Conservation (phyloP, 352 stramenopile genomes). For the Pythium rishiriense region DNA sequence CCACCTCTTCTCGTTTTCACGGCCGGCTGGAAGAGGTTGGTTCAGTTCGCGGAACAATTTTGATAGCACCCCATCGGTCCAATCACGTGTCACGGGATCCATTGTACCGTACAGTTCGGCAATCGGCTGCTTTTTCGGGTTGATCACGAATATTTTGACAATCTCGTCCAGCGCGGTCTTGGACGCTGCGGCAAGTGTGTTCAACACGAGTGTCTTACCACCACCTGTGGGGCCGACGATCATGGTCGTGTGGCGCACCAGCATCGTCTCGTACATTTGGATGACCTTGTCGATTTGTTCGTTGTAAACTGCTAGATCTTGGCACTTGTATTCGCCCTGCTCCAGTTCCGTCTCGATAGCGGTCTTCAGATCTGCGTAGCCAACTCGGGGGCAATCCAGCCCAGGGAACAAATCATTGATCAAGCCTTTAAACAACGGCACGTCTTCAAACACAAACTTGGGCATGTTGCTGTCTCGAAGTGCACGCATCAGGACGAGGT, state of each 20-base stretch:
- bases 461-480: constrained; percentile 96
- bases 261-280: constrained; percentile 97
- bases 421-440: constrained; percentile 93
- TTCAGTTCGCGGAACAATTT: constrained; percentile 95
- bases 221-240: constrained; percentile 94
- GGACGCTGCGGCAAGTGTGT: constrained; percentile 85
- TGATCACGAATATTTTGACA: constrained; percentile 94
- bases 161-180: constrained; percentile 86
- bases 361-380: constrained; percentile 89
- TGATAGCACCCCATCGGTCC: constrained; percentile 94
- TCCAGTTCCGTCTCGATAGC: constrained; percentile 88
- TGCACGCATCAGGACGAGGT: constrained; percentile 94
- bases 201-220: constrained; percentile 92
- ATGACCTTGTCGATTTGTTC: constrained; percentile 97
- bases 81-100: constrained; percentile 95
- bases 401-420: constrained; percentile 95
- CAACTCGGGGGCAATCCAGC: constrained; percentile 91
- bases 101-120: constrained; percentile 95
- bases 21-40: constrained; percentile 85
- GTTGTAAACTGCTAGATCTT: constrained; percentile 72
- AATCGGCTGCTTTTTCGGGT: constrained; percentile 93
- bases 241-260: constrained; percentile 96
- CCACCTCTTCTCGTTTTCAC: constrained; percentile 94
- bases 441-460: constrained; percentile 97
- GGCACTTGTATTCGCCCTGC: constrained; percentile 65